phyloP scores from a whole-genome alignment of 129 eudicot genomes.

The Flaveria linearis region DNA sequence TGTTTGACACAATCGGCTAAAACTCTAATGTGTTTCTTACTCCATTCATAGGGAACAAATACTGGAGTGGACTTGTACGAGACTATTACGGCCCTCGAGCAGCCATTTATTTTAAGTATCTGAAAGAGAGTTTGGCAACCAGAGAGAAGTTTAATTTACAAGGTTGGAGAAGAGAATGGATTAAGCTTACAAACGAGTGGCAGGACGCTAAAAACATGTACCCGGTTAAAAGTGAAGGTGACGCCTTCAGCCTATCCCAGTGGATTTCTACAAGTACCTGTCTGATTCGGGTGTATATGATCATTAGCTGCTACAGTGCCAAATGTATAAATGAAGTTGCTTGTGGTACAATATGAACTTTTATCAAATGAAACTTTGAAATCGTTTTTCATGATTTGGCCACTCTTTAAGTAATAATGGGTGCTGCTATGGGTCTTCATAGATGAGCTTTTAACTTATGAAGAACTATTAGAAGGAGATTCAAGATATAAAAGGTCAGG shows the following conservation, averaged over 20 bases:
- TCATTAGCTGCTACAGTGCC: constrained; percentile 29
- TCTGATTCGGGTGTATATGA: constrained; percentile 31
- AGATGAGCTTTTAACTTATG: too few relatives aligned
- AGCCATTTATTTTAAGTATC: constrained; percentile 65
- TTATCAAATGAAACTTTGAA: background rate
- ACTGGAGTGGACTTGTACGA: constrained; percentile 80
- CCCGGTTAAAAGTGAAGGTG: constrained; percentile 52
- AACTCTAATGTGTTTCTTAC: constrained; percentile 6
- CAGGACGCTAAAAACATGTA: constrained; percentile 47
- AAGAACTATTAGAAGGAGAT: too few relatives aligned
- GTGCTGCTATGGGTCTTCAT: too few relatives aligned
- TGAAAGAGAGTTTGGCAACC: constrained; percentile 53
- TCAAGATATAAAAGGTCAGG: too few relatives aligned
- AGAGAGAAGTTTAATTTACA: constrained; percentile 47
- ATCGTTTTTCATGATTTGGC: background rate
- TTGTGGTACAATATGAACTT: constrained; percentile 18
- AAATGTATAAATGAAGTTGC: constrained; percentile 16
- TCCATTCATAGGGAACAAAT: constrained; percentile 62
- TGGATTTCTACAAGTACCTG: constrained; percentile 59
- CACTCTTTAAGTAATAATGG: background rate
- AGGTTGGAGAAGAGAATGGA: constrained; percentile 82
- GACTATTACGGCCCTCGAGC: constrained; percentile 87
- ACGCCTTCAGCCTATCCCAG: constrained; percentile 50
- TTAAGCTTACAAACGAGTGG: constrained; percentile 81
- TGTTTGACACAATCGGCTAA: background rate